Evolutionary conservation across 2,329 filamentous ascomycete species (phyloP), one percentile per base, ranked within the genome.

Genomic region (Colletotrichum orchidophilum): DNA sequence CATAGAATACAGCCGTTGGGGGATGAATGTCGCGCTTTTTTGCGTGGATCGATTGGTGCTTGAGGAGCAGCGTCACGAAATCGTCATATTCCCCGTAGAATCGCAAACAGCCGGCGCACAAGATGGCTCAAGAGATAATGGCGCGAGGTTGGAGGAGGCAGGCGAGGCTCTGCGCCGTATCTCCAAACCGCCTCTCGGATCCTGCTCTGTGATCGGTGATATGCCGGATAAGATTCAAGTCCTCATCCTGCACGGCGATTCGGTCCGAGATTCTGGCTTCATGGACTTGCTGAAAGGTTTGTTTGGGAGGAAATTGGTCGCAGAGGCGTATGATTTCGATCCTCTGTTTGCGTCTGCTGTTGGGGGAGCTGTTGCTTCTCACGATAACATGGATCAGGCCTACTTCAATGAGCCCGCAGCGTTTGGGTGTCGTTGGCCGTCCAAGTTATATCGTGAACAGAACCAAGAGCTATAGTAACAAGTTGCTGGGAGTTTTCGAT

Each of bases 1-100:
- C 7, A n/a, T 69, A 0, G 60, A 69, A 24, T 64, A 59, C 42
- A 69, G 66, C 24, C 13, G 15, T 9, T 59, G 27, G 15, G 60
- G 53, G 8, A 18, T 64, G 24, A 46, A 27, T 12, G 18, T 26
- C 26, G 24, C 15, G 6, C 2, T 69, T 18, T 46, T 69, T 53
- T 35, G 21, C 18, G 60, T 31, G 3, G 29, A 59, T 15, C 0
- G 4, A 12, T 42, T 53, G 2, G 18, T 59, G 18, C 31, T 13
- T 11, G 60, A 59, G 27, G 12, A n/a, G 4, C n/a, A 31, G 5
- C 59, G 60, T n/a, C 63, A 64, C 9, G 5, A 24, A 39, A 27
- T 33, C 26, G 8, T 49, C 1, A 8, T 12, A 35, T 35, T 35
- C 12, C 5, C 11, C 12, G 49, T 39, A 6, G 31, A 50, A 21